Percentiles rank a stretch among this genome's conserved stretches.
These are phyloP conservation scores for Nannochloropsis granulata DNA, from an alignment of 108 stramenopile species.

Conservation along the genomic window DNA sequence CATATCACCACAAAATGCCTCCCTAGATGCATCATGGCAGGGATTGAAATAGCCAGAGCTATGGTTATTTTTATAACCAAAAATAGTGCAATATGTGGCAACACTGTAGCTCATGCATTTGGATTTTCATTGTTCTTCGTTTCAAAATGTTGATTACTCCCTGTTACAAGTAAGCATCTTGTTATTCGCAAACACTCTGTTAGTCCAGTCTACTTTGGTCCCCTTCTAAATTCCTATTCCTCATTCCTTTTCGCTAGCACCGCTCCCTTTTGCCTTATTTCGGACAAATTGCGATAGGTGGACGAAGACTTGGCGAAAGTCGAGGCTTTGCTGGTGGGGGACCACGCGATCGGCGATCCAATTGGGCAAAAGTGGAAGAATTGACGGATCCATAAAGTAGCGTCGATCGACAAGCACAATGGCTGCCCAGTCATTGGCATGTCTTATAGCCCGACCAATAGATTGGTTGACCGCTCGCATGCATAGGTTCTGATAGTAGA, in stretches of 20 bases:
- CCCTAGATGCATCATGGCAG: no score
- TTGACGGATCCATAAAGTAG: constrained; percentile 37
- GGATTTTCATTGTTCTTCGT: no score
- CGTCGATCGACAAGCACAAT: constrained; percentile 72
- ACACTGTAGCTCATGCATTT: no score
- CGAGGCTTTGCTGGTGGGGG: not conserved
- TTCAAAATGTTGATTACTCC: no score
- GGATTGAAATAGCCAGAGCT: no score
- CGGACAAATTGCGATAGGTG: not conserved
- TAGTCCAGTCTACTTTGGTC: not conserved
- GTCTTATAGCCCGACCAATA: constrained; percentile 92
- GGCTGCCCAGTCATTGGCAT: constrained; percentile 75
- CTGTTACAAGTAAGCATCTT: no score
- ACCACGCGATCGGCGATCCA: constrained; percentile 22
- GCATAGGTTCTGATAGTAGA: constrained; percentile 81
- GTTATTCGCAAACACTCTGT: not conserved
- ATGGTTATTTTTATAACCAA: no score
- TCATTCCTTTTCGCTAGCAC: no score
- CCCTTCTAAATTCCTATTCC: no score
- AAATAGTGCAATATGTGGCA: no score
- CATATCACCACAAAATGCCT: no score
- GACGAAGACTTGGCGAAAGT: not conserved
- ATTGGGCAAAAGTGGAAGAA: constrained; percentile 9
- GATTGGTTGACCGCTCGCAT: constrained; percentile 95
- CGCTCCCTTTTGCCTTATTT: not conserved